phyloP scores from a whole-genome alignment of 2,329 filamentous ascomycete species.

The Pyrenophora tritici-repentis region DNA sequence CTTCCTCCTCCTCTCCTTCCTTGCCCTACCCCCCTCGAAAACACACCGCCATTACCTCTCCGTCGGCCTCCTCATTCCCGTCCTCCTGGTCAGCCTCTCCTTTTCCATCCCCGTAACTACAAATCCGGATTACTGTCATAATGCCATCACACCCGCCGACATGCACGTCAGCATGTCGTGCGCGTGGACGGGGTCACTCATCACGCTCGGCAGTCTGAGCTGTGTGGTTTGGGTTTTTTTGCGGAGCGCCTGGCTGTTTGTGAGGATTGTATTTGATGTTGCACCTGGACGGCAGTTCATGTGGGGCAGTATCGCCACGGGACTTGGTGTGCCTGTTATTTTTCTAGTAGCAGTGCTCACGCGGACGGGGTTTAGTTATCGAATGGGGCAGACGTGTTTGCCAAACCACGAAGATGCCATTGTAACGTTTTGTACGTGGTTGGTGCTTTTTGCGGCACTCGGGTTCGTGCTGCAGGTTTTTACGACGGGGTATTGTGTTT shows the following conservation, averaged over 20 bases:
- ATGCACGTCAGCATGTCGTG: constrained; percentile 77
- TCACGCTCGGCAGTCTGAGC: constrained; percentile 78
- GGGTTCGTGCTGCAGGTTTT: constrained; percentile 37
- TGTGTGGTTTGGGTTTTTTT: constrained; percentile 71
- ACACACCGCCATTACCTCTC: constrained; percentile 57
- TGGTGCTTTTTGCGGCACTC: constrained; percentile 39
- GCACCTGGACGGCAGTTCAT: constrained; percentile 39
- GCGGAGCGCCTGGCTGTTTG: constrained; percentile 46
- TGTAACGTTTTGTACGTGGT: constrained; percentile 46
- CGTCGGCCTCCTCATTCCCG: constrained; percentile 73
- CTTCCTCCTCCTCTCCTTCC: constrained; percentile 52
- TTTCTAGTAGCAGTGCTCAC: constrained; percentile 35
- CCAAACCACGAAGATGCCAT: constrained; percentile 44
- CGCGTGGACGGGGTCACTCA: constrained; percentile 76
- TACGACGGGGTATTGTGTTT: constrained; percentile 44
- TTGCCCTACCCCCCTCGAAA: neutral
- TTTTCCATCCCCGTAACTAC: constrained; percentile 81
- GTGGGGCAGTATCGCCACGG: constrained; percentile 36
- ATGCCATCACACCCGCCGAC: constrained; percentile 82
- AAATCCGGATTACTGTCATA: constrained; percentile 75
- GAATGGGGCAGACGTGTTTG: constrained; percentile 45
- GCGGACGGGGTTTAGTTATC: constrained; percentile 45
- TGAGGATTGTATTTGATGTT: constrained; percentile 47
- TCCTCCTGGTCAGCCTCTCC: constrained; percentile 76
- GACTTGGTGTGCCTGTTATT: constrained; percentile 27